These are phyloP conservation scores for Lasiodiplodia sp. DNA, from an alignment of 2,329 filamentous ascomycete species.

Conservation along the genomic window DNA sequence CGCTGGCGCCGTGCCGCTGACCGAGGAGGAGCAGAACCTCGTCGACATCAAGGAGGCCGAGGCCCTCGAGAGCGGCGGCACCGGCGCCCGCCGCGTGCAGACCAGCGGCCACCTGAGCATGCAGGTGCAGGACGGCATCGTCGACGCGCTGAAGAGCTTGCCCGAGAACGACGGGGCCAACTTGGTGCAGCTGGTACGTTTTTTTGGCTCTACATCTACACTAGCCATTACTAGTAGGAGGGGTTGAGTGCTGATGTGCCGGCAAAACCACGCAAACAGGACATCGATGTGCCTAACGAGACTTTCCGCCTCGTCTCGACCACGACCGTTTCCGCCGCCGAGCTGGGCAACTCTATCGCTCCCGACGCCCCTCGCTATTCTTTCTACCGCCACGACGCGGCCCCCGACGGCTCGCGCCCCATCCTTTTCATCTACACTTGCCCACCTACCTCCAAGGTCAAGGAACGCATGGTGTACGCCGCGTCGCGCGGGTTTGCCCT, in stretches of 20 bases:
- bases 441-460: slow-evolving; percentile 75
- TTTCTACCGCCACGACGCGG: slow-evolving; percentile 73
- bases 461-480: slow-evolving; percentile 86
- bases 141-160: slow-evolving; percentile 69
- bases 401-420: slow-evolving; percentile 61
- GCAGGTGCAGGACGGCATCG: slow-evolving; percentile 66
- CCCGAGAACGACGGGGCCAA: slow-evolving; percentile 57
- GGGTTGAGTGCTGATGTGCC: slow-evolving; percentile 67
- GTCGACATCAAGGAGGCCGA: slow-evolving; percentile 77
- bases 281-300: slow-evolving; percentile 76
- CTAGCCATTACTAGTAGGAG: too few species aligned
- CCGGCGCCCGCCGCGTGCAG: slow-evolving; percentile 55
- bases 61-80: slow-evolving; percentile 75
- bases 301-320: slow-evolving; percentile 70
- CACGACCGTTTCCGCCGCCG: slow-evolving; percentile 60
- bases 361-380: slow-evolving; percentile 75
- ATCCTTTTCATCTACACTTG: slow-evolving; percentile 86
- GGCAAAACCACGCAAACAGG: slow-evolving; percentile 53
- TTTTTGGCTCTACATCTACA: slow-evolving; percentile 30
- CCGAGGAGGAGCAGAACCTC: slow-evolving; percentile 76
- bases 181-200: slow-evolving; percentile 71
- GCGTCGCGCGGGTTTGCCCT: slow-evolving; percentile 67
- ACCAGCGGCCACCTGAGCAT: slow-evolving; percentile 53
- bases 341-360: slow-evolving; percentile 69
- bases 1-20: slow-evolving; percentile 70